These are phyloP conservation scores for Penicillium argentinense DNA, from an alignment of 495 filamentous ascomycete genomes.

Conservation along the genomic window DNA sequence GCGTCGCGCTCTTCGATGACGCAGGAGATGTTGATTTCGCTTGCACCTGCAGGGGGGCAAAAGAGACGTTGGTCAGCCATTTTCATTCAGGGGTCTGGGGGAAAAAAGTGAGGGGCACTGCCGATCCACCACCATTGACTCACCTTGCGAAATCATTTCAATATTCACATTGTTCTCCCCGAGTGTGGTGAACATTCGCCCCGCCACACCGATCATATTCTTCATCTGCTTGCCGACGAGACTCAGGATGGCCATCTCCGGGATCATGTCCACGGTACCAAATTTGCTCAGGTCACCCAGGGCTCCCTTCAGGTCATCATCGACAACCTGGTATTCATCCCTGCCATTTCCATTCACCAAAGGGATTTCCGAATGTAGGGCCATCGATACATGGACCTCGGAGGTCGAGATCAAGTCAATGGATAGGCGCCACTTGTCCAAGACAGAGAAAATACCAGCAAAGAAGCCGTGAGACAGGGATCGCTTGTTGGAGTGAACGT, in stretches of 20 bases:
- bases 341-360: slow-evolving; percentile 54
- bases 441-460: slow-evolving; percentile 81
- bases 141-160: slow-evolving; percentile 97
- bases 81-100: slow-evolving; percentile 2
- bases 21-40: slow-evolving; percentile 98
- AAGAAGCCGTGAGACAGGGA: slow-evolving; percentile 89
- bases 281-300: slow-evolving; percentile 69
- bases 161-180: slow-evolving; percentile 89
- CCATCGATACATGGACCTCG: slow-evolving; percentile 95
- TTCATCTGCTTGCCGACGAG: slow-evolving; percentile 94
- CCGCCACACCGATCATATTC: slow-evolving; percentile 88
- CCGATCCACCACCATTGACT: slow-evolving; percentile 30
- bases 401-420: slow-evolving; percentile 92
- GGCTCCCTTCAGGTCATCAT: slow-evolving; percentile 63
- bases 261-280: slow-evolving; percentile 81
- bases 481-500: slow-evolving; percentile 91
- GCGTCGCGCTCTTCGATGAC: slow-evolving; percentile 91
- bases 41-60: slow-evolving; percentile 64
- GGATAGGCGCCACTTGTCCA: slow-evolving; percentile 75
- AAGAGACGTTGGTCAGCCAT: slow-evolving; percentile 18
- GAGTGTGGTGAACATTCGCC: slow-evolving; percentile 84
- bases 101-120: slow-evolving; percentile 11
- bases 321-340: slow-evolving; percentile 64
- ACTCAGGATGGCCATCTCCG: slow-evolving; percentile 87
- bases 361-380: slow-evolving; percentile 69